Base-by-base conservation (phyloP, 2,329 filamentous ascomycete genomes). In the Pseudogymnoascus sp. region DNA sequence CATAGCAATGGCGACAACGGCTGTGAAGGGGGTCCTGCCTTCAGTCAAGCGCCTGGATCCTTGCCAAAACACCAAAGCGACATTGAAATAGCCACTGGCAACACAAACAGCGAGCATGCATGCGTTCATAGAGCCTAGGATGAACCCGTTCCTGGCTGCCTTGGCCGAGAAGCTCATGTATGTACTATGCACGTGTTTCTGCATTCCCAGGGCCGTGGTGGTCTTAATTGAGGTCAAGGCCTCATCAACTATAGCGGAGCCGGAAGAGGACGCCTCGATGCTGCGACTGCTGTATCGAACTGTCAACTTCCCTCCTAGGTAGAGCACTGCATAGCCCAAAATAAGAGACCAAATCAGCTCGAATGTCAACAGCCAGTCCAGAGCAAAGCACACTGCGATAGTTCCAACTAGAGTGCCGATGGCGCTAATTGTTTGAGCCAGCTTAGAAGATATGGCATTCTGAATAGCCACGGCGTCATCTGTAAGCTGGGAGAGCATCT, bases 51-150 rank as follows among this genome's bases (percentile, higher is more conserved):
- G 66, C 43, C 72, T 70, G 65, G 81, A 74, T 0, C 80, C 80
- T 63, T 81, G 77, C 79, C 80, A 82, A 63, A 82, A 82, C 0
- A 78, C 78, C 3, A 82, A 70, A 0, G 73, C 78, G 63, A 80
- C 80, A 3, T 77, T 78, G 4, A 75, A 70, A 64, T 78, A 80
- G 19, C 81, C 75, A 63, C 76, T 77, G 63, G 79, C 79, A 68
- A 79, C 80, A 65, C 80, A 76, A 3, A 71, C 69, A 0, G 76
- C 75, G 63, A 79, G 80, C 7, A 81, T 65, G 2, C 78, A 67
- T 12, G 75, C 75, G 45, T 77, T 77, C 3, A 80, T 65, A 0
- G 75, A 75, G 75, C 70, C 80, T 82, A 63, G 76, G 78, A 2
- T 71, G 67, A 0, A 77, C 80, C 11, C 77, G 70, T 1, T 61